These are phyloP conservation scores for Arthrinium puccinioides DNA, from an alignment of 2,329 filamentous ascomycete genomes.

Conservation along the genomic window DNA sequence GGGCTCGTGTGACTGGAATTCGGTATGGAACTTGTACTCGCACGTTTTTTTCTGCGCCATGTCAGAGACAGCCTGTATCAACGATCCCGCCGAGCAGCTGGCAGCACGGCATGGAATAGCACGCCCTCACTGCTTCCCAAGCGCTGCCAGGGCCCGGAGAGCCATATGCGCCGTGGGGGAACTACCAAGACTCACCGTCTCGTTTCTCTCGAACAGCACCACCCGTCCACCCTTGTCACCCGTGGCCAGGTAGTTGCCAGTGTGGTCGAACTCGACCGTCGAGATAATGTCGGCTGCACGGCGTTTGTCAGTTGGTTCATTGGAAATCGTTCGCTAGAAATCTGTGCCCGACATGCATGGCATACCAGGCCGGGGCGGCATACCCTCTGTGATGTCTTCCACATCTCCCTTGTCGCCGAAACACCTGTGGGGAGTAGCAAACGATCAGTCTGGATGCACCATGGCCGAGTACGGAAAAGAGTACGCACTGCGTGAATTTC, in stretches of 20 bases:
- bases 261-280: slow-evolving; percentile 85
- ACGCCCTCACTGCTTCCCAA: no score
- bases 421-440: slow-evolving; percentile 54
- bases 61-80: background rate
- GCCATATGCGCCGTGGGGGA: background rate
- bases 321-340: background rate
- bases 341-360: background rate
- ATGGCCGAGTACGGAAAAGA: background rate
- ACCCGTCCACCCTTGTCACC: slow-evolving; percentile 83
- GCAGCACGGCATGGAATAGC: no score
- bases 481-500: slow-evolving; percentile 3
- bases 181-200: slow-evolving; percentile 62
- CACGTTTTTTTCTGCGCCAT: slow-evolving; percentile 88
- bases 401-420: slow-evolving; percentile 99
- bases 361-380: slow-evolving; percentile 12
- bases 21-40: slow-evolving; percentile 99
- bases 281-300: slow-evolving; percentile 78
- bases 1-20: slow-evolving; percentile 98
- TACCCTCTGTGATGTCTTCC: slow-evolving; percentile 96
- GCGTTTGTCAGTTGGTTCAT: slow-evolving; percentile 3
- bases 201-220: slow-evolving; percentile 85
- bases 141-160: no score
- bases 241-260: slow-evolving; percentile 83
- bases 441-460: background rate
- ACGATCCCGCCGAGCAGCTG: no score